Percentiles rank a stretch among this genome's conserved stretches.
These are phyloP conservation scores for Camellia japonica DNA, from an alignment of 148 eudicot genomes.

Conservation along the genomic window DNA sequence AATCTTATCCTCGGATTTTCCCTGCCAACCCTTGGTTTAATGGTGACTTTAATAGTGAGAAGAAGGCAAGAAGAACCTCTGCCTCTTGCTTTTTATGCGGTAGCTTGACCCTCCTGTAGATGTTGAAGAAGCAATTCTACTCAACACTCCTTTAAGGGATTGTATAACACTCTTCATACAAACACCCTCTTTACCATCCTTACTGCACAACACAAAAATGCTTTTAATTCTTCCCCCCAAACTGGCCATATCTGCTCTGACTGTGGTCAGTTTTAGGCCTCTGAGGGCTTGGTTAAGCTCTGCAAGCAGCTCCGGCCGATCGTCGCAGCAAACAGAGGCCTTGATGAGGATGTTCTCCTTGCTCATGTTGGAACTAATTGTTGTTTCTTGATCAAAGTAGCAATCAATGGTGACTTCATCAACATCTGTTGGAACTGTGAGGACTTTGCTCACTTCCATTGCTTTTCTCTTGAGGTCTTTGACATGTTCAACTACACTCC, in stretches of 20 bases:
- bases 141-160: constrained; percentile 50
- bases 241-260: constrained; percentile 66
- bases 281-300: constrained; percentile 62
- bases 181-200: constrained; percentile 20
- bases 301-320: constrained; percentile 54
- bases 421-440: constrained; percentile 55
- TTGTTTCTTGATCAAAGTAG: constrained; percentile 2
- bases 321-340: constrained; percentile 71
- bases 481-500: constrained; percentile 64
- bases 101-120: constrained; percentile 44
- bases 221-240: constrained; percentile 78
- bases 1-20: too few relatives aligned
- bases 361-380: background rate
- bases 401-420: constrained; percentile 64
- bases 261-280: constrained; percentile 41
- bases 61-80: constrained; percentile 55
- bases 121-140: constrained; percentile 37
- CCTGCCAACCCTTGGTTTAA: too few relatives aligned
- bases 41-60: constrained; percentile 3
- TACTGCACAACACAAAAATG: constrained; percentile 39
- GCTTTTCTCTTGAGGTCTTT: constrained; percentile 56
- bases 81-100: constrained; percentile 81
- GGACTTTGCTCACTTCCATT: constrained; percentile 45
- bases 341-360: constrained; percentile 32
- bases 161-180: constrained; percentile 36